A percentile compares a stretch with the other conserved stretches of the same genome.
Conservation (phyloP, 306 rosid species). For the Herpetospermum pedunculosum region DNA sequence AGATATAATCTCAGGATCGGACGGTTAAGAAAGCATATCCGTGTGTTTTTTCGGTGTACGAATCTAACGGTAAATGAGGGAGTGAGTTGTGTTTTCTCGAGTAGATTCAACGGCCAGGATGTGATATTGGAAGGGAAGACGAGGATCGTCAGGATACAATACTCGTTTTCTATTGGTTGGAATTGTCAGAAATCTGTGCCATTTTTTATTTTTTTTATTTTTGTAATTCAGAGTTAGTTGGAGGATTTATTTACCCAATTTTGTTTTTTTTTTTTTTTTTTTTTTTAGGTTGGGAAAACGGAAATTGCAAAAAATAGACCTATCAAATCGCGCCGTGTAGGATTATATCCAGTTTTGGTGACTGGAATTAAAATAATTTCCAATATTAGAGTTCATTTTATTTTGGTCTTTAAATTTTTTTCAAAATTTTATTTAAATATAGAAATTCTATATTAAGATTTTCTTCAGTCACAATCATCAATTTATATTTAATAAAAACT, state of each 20-base stretch:
- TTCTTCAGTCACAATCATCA: too few species aligned
- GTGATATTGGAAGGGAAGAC: not conserved
- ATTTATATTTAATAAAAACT: too few species aligned
- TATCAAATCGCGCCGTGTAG: not conserved
- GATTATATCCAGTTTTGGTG: not conserved
- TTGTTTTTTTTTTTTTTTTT: not conserved
- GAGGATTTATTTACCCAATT: not conserved
- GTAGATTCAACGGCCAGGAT: conserved; percentile 1
- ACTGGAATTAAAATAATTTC: not conserved
- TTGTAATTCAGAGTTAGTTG: not conserved
- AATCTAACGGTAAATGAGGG: conserved; percentile 12
- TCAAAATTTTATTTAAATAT: too few species aligned
- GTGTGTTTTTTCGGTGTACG: conserved; percentile 6
- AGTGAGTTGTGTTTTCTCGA: conserved; percentile 10
- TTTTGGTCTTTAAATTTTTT: too few species aligned
- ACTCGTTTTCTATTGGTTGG: conserved; percentile 3
- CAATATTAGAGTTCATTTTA: too few species aligned
- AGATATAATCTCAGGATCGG: not conserved
- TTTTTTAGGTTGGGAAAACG: not conserved
- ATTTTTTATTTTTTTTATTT: not conserved
- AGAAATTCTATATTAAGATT: too few species aligned
- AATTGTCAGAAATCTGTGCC: not conserved
- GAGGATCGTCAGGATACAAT: not conserved
- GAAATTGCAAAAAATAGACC: not conserved
- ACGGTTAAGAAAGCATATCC: conserved; percentile 8